phyloP scores from a whole-genome alignment of 441 rosid species.

The Pelargonium myrrhifolium region DNA sequence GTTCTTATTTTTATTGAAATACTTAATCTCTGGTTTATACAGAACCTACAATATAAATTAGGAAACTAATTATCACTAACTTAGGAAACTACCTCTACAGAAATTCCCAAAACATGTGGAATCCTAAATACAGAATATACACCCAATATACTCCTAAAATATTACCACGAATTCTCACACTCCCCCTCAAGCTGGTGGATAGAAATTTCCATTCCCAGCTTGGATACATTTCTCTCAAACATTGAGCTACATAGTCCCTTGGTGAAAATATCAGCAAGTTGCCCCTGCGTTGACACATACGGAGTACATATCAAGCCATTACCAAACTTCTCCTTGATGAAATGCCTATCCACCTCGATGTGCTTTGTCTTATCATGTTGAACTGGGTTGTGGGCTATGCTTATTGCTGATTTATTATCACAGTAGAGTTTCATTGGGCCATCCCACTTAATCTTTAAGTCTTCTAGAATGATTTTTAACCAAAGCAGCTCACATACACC shows the following conservation, averaged over 20 bases:
- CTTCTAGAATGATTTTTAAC: background rate
- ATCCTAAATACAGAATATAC: too few relatives aligned
- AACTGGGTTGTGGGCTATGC: background rate
- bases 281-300: background rate
- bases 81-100: too few relatives aligned
- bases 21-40: too few relatives aligned
- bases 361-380: background rate
- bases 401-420: background rate
- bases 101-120: too few relatives aligned
- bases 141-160: too few relatives aligned
- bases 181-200: background rate
- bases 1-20: too few relatives aligned
- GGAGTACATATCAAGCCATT: background rate
- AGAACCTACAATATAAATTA: too few relatives aligned
- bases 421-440: background rate
- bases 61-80: too few relatives aligned
- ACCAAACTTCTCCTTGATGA: background rate
- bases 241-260: background rate
- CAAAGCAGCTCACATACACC: background rate
- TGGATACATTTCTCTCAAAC: background rate
- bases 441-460: background rate
- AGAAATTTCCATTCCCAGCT: background rate
- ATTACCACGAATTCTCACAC: background rate
- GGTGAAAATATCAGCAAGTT: background rate
- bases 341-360: background rate